Conservation (phyloP, 2,329 filamentous ascomycete species). For the Nothophoma quercina region DNA sequence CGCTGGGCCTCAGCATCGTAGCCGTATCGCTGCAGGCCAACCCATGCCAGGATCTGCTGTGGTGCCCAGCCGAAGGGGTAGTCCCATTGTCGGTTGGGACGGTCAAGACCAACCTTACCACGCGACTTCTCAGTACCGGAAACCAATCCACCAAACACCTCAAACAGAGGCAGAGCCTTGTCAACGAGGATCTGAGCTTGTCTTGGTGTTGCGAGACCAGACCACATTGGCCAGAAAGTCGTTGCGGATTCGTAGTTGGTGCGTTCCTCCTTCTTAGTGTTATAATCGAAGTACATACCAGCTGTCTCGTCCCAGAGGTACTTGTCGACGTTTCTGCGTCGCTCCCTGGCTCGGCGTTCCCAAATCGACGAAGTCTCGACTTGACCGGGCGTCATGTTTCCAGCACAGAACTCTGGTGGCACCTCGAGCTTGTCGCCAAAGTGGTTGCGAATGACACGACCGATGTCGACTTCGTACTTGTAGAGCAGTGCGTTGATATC, state of each 20-base stretch:
- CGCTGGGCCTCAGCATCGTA: constrained; percentile 90
- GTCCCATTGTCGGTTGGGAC: constrained; percentile 97
- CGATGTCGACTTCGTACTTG: constrained; percentile 97
- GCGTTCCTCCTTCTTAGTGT: constrained; percentile 81
- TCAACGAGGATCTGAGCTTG: constrained; percentile 86
- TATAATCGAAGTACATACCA: constrained; percentile 98
- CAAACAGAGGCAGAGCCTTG: constrained; percentile 84
- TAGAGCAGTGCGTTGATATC: constrained; percentile 94
- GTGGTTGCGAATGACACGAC: constrained; percentile 80
- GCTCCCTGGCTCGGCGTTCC: constrained; percentile 86
- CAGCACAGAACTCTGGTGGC: constrained; percentile 80
- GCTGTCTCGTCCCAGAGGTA: constrained; percentile 91
- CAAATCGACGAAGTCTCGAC: constrained; percentile 84
- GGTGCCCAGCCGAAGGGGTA: constrained; percentile 98
- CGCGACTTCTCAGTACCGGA: constrained; percentile 91
- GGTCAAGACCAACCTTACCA: constrained; percentile 77
- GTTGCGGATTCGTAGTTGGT: constrained; percentile 89
- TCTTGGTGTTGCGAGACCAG: constrained; percentile 81
- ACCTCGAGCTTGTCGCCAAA: constrained; percentile 86
- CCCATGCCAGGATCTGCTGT: constrained; percentile 98
- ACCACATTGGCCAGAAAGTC: constrained; percentile 98
- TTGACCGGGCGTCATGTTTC: constrained; percentile 69
- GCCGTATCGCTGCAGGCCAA: constrained; percentile 87
- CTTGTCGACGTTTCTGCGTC: constrained; percentile 87
- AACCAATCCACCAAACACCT: constrained; percentile 84